Conservation (phyloP, 148 eudicot species). For the Silene latifolia region DNA sequence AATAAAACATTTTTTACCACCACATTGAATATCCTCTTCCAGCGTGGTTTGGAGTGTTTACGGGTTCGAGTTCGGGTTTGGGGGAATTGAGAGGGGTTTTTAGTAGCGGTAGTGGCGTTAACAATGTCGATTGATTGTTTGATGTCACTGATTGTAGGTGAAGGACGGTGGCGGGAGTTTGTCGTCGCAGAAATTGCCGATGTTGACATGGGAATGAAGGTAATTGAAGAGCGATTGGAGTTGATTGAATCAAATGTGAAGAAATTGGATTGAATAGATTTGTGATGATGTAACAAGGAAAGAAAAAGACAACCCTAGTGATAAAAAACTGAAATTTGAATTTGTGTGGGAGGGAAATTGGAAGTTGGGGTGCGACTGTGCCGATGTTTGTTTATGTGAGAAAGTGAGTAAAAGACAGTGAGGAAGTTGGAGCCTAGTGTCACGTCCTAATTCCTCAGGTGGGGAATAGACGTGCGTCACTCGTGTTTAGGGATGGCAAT, state of each 20-base stretch:
- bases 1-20: conserved; percentile 54
- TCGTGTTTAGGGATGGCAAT: no score
- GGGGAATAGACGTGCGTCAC: no score
- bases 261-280: no score
- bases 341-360: not conserved
- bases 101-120: conserved; percentile 17
- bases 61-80: not conserved
- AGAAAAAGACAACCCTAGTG: not conserved
- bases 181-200: conserved; percentile 74
- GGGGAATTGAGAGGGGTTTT: no score
- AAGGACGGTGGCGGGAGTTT: conserved; percentile 57
- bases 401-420: no score
- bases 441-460: no score
- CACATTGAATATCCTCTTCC: conserved; percentile 58
- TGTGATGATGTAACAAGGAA: no score
- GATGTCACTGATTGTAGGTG: conserved; percentile 36
- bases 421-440: no score
- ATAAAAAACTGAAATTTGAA: no score
- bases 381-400: no score
- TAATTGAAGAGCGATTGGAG: not conserved
- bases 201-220: conserved; percentile 48
- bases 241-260: not conserved
- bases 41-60: conserved; percentile 40
- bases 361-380: not conserved
- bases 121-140: conserved; percentile 38